phyloP scores from a whole-genome alignment of 345 rosid species.

The Melaleuca quinquenervia region DNA sequence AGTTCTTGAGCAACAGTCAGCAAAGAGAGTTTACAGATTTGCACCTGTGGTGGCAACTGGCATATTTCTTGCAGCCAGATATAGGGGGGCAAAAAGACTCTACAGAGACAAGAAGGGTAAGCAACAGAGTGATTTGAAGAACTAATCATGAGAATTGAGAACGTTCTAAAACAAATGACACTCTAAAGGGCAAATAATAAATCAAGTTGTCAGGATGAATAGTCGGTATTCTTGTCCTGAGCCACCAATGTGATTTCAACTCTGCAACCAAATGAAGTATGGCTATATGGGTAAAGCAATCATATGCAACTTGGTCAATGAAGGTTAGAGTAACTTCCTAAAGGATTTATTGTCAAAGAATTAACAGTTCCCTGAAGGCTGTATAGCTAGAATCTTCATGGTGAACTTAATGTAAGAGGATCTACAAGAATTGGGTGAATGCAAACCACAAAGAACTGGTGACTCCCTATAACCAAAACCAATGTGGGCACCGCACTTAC shows the following conservation, averaged over 20 bases:
- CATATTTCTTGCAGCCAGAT: background rate
- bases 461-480: background rate
- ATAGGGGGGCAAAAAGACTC: background rate
- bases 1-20: background rate
- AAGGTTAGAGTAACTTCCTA: background rate
- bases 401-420: slow-evolving; percentile 1
- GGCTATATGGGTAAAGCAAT: background rate
- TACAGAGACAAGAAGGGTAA: background rate
- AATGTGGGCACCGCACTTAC: background rate
- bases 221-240: background rate
- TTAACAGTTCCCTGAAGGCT: background rate
- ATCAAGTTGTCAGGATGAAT: background rate
- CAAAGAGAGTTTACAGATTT: background rate
- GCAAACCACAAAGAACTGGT: background rate
- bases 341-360: background rate
- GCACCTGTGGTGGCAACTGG: background rate
- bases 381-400: background rate
- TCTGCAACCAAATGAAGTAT: background rate
- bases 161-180: background rate
- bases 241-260: background rate
- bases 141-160: background rate
- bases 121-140: background rate
- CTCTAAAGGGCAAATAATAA: background rate
- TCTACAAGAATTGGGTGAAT: background rate
- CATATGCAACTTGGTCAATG: background rate